Evolutionary conservation across 2,329 filamentous ascomycete species (phyloP).

Genomic region (Trichoderma sp.): DNA sequence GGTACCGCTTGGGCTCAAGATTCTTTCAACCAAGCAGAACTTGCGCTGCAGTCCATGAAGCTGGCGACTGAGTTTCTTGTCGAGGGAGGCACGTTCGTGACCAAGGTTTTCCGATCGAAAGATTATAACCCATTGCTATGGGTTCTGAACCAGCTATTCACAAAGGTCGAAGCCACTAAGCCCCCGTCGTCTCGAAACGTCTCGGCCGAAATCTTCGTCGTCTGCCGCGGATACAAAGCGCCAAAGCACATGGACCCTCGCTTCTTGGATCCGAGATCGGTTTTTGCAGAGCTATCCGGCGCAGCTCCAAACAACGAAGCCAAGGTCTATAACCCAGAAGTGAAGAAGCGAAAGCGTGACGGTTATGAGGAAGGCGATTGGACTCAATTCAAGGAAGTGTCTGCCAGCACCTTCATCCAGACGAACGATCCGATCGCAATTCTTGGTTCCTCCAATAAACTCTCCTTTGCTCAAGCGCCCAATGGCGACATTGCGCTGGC

Average conservation of each 20-base stretch:
- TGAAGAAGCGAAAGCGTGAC: constrained; percentile 96
- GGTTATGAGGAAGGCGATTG: constrained; percentile 97
- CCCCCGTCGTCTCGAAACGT: constrained; percentile 94
- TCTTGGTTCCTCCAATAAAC: constrained; percentile 79
- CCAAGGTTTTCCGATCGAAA: constrained; percentile 95
- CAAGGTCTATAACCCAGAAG: constrained; percentile 95
- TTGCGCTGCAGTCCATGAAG: constrained; percentile 87
- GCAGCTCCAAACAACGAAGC: constrained; percentile 93
- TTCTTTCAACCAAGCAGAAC: constrained; percentile 94
- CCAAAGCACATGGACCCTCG: constrained; percentile 91
- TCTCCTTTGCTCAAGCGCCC: constrained; percentile 77
- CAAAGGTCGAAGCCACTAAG: constrained; percentile 94
- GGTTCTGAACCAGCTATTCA: constrained; percentile 97
- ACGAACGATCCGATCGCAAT: constrained; percentile 92
- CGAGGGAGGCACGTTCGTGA: constrained; percentile 90
- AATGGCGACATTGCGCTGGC: constrained; percentile 85
- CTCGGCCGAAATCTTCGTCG: constrained; percentile 97
- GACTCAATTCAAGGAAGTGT: constrained; percentile 84
- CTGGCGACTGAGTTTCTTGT: constrained; percentile 90
- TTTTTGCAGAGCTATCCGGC: constrained; percentile 89
- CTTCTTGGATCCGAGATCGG: constrained; percentile 83
- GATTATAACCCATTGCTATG: constrained; percentile 95
- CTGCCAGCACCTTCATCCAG: constrained; percentile 91
- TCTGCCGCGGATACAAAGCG: constrained; percentile 92
- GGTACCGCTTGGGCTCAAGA: constrained; percentile 98